These are phyloP conservation scores for Solanum virginianum DNA, from an alignment of 257 asterid species.

Conservation along the genomic window DNA sequence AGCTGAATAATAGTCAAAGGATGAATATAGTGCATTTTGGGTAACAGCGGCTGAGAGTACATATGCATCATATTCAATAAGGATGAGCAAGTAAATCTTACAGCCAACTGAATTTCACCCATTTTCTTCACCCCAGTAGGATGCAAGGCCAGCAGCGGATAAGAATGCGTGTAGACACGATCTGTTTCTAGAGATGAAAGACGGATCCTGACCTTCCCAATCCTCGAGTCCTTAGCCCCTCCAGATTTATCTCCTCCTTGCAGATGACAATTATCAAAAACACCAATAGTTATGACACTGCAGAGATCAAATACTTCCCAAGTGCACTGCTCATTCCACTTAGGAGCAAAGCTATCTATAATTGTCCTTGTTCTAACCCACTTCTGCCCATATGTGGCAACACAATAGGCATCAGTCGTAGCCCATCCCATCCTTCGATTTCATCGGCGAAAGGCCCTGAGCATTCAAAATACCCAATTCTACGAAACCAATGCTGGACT, in stretches of 20 bases:
- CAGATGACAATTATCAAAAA: slow-evolving; percentile 30
- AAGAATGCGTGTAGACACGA: slow-evolving; percentile 8
- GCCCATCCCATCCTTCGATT: slow-evolving; percentile 44
- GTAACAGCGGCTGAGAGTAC: slow-evolving; percentile 4
- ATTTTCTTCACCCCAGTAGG: slow-evolving; percentile 8
- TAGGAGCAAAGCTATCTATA: slow-evolving; percentile 53
- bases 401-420: slow-evolving; percentile 65
- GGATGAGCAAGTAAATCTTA: slow-evolving; percentile 5
- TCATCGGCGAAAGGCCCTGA: slow-evolving; percentile 53
- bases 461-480: slow-evolving; percentile 59
- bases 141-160: slow-evolving; percentile 3
- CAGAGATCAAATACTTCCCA: slow-evolving; percentile 80
- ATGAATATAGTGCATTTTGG: slow-evolving; percentile 7
- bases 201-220: slow-evolving; percentile 10
- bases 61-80: slow-evolving; percentile 1
- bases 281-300: slow-evolving; percentile 62
- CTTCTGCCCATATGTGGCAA: slow-evolving; percentile 58
- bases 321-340: slow-evolving; percentile 73
- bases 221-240: slow-evolving; percentile 1
- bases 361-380: slow-evolving; percentile 68
- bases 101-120: slow-evolving; percentile 8
- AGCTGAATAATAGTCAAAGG: slow-evolving; percentile 1
- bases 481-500: slow-evolving; percentile 58
- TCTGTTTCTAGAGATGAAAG: slow-evolving; percentile 5
- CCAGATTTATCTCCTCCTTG: background rate